These are phyloP conservation scores for Chaetomium fimeti DNA, from an alignment of 495 filamentous ascomycete species.

Conservation along the genomic window DNA sequence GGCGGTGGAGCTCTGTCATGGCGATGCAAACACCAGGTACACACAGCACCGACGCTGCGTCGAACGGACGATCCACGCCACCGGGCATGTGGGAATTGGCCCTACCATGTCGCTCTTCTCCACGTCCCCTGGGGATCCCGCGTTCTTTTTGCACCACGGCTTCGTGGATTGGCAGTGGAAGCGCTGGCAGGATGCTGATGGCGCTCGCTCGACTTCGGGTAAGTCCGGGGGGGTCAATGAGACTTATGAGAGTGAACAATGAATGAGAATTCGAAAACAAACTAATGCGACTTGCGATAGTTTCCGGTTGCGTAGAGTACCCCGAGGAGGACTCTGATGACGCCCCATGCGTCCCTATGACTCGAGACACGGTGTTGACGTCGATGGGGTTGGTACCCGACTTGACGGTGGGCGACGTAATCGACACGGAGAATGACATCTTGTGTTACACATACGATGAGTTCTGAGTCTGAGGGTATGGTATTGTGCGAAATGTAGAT, in stretches of 20 bases:
- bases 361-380: conserved; percentile 1
- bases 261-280: not conserved
- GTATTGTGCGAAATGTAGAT: not conserved
- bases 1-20: not conserved
- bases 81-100: not conserved
- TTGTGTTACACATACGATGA: conserved; percentile 5
- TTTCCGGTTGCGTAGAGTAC: conserved; percentile 2
- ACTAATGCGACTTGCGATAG: not conserved
- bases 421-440: not conserved
- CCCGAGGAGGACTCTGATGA: not conserved
- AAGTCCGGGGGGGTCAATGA: not conserved
- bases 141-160: conserved; percentile 1
- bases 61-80: conserved; percentile 3
- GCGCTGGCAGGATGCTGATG: not conserved
- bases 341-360: not conserved
- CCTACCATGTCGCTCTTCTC: not conserved
- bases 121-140: not conserved
- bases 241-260: not conserved
- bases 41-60: not conserved
- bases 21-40: not conserved
- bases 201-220: not conserved
- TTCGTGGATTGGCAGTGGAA: conserved; percentile 7
- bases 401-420: conserved; percentile 1
- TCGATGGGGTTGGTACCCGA: conserved; percentile 1
- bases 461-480: too few relatives aligned